phyloP scores from a whole-genome alignment of 306 rosid species.

The Vigna trinervia region DNA sequence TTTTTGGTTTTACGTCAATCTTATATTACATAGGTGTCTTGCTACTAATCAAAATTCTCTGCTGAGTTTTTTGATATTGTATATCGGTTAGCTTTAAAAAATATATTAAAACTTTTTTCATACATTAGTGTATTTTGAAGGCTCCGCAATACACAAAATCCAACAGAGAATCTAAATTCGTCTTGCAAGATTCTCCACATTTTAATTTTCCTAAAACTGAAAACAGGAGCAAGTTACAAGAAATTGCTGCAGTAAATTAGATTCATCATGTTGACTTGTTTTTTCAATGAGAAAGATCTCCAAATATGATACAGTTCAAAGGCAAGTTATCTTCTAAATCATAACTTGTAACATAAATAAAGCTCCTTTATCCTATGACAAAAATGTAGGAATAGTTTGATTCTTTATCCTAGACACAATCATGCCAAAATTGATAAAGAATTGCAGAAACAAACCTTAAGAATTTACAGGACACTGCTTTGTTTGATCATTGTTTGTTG shows the following conservation, averaged over 20 bases:
- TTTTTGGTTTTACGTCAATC: conserved; percentile 12
- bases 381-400: neutral
- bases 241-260: conserved; percentile 1
- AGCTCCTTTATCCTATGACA: conserved; percentile 11
- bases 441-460: conserved; percentile 41
- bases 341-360: conserved; percentile 23
- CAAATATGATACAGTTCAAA: conserved; percentile 31
- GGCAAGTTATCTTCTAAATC: conserved; percentile 22
- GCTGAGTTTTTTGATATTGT: no score
- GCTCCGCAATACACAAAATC: no score
- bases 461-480: conserved; percentile 42
- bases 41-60: neutral
- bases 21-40: neutral
- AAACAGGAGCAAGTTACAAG: neutral
- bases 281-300: conserved; percentile 14
- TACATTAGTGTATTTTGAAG: no score
- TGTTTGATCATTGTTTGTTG: conserved; percentile 4
- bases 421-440: conserved; percentile 39
- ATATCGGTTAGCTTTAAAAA: no score
- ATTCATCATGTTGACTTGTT: neutral
- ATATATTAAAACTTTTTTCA: no score
- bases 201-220: neutral
- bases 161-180: neutral
- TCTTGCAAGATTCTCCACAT: neutral
- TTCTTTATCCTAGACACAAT: conserved; percentile 30